phyloP scores from a whole-genome alignment of 2,329 filamentous ascomycete species.

The Aspergillus glaucus region DNA sequence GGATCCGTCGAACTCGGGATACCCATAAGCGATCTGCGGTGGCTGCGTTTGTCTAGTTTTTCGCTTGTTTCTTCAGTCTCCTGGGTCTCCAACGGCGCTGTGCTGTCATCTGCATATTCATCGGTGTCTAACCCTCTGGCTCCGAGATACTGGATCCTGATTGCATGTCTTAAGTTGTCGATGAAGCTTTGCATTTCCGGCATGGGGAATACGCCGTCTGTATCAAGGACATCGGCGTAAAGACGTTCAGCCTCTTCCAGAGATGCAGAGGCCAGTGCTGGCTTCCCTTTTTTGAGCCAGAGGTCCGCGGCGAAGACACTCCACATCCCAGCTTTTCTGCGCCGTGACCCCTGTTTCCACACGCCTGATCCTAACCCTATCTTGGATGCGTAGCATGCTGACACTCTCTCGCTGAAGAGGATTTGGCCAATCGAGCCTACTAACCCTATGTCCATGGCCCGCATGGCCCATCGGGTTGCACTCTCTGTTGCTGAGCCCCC shows the following conservation, averaged over 20 bases:
- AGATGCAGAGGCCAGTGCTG: slow-evolving; percentile 69
- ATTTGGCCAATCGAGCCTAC: slow-evolving; percentile 71
- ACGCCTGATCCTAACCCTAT: slow-evolving; percentile 56
- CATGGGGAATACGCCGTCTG: slow-evolving; percentile 41
- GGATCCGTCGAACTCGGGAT: slow-evolving; percentile 47
- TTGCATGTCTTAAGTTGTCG: slow-evolving; percentile 37
- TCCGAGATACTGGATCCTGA: slow-evolving; percentile 40
- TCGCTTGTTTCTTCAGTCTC: slow-evolving; percentile 43
- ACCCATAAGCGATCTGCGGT: slow-evolving; percentile 52
- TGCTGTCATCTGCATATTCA: slow-evolving; percentile 20
- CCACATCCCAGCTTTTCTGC: slow-evolving; percentile 85
- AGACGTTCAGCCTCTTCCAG: slow-evolving; percentile 61
- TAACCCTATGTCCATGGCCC: slow-evolving; percentile 71
- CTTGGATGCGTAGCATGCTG: slow-evolving; percentile 74
- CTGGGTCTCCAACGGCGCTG: slow-evolving; percentile 21
- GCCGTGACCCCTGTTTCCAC: slow-evolving; percentile 63
- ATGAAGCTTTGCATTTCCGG: slow-evolving; percentile 47
- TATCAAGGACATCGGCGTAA: slow-evolving; percentile 42
- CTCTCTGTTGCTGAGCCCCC: slow-evolving; percentile 78
- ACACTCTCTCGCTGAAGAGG: slow-evolving; percentile 77
- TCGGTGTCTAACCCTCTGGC: slow-evolving; percentile 32
- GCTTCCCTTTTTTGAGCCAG: slow-evolving; percentile 73
- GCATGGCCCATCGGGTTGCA: slow-evolving; percentile 76
- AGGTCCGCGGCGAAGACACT: slow-evolving; percentile 73
- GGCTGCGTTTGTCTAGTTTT: slow-evolving; percentile 48